Conservation (phyloP, 306 rosid species). For the Pachyrhizus erosus region DNA sequence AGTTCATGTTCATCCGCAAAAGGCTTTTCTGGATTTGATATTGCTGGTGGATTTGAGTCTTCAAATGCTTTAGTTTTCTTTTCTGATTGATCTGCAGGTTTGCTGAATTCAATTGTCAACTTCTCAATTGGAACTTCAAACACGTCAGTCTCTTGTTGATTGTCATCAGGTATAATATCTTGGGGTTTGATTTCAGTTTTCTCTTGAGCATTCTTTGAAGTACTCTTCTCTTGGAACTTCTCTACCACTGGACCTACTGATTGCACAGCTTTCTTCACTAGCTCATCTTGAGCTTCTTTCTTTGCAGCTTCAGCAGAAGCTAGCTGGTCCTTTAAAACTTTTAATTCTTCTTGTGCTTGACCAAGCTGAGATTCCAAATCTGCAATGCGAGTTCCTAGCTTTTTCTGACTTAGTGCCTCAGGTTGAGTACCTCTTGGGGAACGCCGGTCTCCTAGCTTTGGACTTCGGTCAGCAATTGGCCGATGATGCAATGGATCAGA, state of each 20-base stretch:
- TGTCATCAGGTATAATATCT: slow-evolving; percentile 50
- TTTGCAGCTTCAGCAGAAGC: slow-evolving; percentile 88
- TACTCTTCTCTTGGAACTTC: slow-evolving; percentile 48
- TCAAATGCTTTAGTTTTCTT: slow-evolving; percentile 53
- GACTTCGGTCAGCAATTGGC: slow-evolving; percentile 72
- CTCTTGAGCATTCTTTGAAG: slow-evolving; percentile 48
- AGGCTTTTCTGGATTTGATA: slow-evolving; percentile 52
- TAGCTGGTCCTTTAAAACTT: slow-evolving; percentile 70
- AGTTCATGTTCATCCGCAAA: slow-evolving; percentile 53
- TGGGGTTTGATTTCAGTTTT: slow-evolving; percentile 36
- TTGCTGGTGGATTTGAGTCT: slow-evolving; percentile 37
- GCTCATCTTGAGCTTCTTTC: slow-evolving; percentile 74
- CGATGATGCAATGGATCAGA: slow-evolving; percentile 81
- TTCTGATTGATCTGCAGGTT: slow-evolving; percentile 44
- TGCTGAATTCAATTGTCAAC: slow-evolving; percentile 45
- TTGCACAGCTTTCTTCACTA: slow-evolving; percentile 67
- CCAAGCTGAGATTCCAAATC: slow-evolving; percentile 90
- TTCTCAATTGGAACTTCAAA: slow-evolving; percentile 78
- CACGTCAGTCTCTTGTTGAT: slow-evolving; percentile 74
- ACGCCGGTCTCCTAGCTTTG: slow-evolving; percentile 77
- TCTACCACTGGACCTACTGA: slow-evolving; percentile 45
- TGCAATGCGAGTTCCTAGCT: slow-evolving; percentile 88
- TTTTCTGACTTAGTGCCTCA: slow-evolving; percentile 72
- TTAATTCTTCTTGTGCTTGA: slow-evolving; percentile 81
- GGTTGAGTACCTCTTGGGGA: slow-evolving; percentile 79